Evolutionary conservation across 768 basidiomycete genomes (phyloP), one percentile per base, ranked within the genome.

Genomic region (Rossbeevera mucosa): DNA sequence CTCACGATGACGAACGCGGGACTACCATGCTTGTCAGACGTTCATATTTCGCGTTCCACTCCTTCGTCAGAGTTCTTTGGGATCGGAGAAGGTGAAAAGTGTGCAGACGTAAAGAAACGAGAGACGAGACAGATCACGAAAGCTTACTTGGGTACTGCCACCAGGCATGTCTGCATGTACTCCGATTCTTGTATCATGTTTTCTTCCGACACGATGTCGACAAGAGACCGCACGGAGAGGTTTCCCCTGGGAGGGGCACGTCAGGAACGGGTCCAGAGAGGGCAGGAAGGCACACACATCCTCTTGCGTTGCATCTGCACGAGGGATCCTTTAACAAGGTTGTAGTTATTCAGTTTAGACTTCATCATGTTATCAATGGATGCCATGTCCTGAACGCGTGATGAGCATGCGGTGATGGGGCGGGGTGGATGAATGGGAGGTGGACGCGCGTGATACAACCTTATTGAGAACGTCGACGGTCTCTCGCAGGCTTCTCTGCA

Each of bases 361-460:
- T 95, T 95, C 81, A 96, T 89, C 33, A 89, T 84, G 64, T 88
- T 90, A 70, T 99, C 96, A 56, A 98, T 93, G 20, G 91, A 92
- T 21, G 76, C 76, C 83, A 95, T 91, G 77, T 98, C 96, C 94
- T 68, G 49, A 41, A 47, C 51, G 58, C 50, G 64, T 60, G 64
- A 38, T 62, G 0, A 60, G 58, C 52, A 56, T 64, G 66, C 58
- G 47, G 62, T 25, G 40, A 45, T 38, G 16, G 51, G 49, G 40
- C 47, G 54, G 51, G 44, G 47, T 51, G 52, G 44, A 20, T 38
- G 36, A 8, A 24, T 51, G 55, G 52, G 47, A n/a, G n/a, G 38
- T 51, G 55, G 38, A 48, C 28, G 29, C 12, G 46, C 30, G 55
- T 60, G 61, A 64, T 46, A 61, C 56, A 67, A 91, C 94, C 81